These are phyloP conservation scores for Phytopythium montanum DNA, from an alignment of 352 stramenopile genomes.

Conservation along the genomic window DNA sequence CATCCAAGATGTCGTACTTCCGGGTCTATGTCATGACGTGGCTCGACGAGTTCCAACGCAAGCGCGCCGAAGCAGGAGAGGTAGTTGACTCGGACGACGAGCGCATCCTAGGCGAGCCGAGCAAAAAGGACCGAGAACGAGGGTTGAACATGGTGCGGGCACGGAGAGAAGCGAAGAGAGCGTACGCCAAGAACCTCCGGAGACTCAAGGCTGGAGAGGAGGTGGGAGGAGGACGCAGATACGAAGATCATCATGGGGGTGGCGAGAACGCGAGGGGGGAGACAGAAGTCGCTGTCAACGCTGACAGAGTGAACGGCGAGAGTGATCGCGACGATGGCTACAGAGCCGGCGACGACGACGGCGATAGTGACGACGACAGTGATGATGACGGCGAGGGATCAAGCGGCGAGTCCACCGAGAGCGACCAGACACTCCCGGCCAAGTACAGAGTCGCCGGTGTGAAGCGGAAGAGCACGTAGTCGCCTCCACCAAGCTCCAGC, in stretches of 20 bases:
- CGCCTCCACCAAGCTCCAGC: neutral
- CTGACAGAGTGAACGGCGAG: neutral
- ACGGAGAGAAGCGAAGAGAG: neutral
- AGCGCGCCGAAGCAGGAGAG: neutral
- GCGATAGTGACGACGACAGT: neutral
- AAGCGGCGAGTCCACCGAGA: neutral
- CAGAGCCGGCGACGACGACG: neutral
- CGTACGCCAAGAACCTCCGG: neutral
- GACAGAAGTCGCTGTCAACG: too few relatives aligned
- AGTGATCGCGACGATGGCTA: too few relatives aligned
- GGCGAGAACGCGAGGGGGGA: neutral
- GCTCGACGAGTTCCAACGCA: neutral
- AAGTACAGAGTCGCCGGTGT: neutral
- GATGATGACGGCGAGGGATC: neutral
- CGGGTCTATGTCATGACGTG: neutral
- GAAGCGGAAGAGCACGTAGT: neutral
- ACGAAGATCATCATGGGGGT: neutral
- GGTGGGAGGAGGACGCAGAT: neutral
- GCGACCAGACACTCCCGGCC: neutral
- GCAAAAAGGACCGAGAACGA: neutral
- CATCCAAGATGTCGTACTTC: neutral
- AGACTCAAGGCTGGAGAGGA: neutral
- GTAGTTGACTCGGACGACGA: neutral
- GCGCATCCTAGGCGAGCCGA: neutral
- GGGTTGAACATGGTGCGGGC: neutral